phyloP scores from a whole-genome alignment of 176 grass and related monocot species.

The Echinochloa phyllopogon region DNA sequence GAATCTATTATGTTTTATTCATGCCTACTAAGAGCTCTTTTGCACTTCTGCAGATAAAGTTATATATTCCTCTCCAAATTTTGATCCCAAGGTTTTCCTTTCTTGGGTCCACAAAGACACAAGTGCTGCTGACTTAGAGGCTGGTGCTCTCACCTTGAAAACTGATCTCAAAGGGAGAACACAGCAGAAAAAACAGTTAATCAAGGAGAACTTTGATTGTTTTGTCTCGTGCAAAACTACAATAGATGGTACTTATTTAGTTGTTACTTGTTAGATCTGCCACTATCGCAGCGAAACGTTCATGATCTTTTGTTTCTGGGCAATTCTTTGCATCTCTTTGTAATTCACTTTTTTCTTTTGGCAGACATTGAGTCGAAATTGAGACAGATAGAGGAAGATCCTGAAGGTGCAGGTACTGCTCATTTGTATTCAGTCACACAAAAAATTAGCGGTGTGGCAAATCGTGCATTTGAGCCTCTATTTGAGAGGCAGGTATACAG shows the following conservation, averaged over 20 bases:
- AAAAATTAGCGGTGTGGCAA: conserved; percentile 81
- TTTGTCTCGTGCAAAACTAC: conserved; percentile 99
- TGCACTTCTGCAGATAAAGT: conserved; percentile 84
- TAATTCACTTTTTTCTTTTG: conserved; percentile 29
- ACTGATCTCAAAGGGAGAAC: conserved; percentile 99
- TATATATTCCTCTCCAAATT: conserved; percentile 89
- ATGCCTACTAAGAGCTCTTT: conserved; percentile 27
- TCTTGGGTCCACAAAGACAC: conserved; percentile 96
- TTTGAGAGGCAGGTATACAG: conserved; percentile 96
- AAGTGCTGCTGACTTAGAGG: conserved; percentile 94
- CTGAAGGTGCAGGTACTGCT: conserved; percentile 94
- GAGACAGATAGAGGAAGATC: conserved; percentile 99
- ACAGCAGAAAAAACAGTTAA: conserved; percentile 97
- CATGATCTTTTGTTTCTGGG: conserved; percentile 28
- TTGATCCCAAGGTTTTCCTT: conserved; percentile 96
- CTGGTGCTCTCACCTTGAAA: conserved; percentile 94
- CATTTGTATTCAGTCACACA: conserved; percentile 89
- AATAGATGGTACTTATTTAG: conserved; percentile 79
- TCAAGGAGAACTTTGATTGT: conserved; percentile 99
- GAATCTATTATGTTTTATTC: conserved; percentile 24
- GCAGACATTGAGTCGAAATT: conserved; percentile 95
- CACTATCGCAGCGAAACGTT: conserved; percentile 28
- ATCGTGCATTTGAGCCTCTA: conserved; percentile 92
- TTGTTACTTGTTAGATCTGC: conserved; percentile 26
- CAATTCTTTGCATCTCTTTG: conserved; percentile 31